Conservation (phyloP, 805 yeast genomes). For the Suhomyces kilbournensis region DNA sequence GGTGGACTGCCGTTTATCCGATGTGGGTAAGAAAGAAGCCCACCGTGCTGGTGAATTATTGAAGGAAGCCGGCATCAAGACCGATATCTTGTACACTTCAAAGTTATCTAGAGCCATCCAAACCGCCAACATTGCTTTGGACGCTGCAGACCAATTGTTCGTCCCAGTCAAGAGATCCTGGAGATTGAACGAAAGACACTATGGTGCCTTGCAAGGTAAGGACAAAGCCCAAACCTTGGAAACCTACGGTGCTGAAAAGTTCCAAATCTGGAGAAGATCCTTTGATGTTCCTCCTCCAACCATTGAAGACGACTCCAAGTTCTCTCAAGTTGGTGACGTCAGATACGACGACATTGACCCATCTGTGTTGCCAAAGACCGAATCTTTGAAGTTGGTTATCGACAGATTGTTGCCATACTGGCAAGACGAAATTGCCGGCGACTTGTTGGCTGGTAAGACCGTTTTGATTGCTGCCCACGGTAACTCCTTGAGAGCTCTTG, state of each 20-base stretch:
- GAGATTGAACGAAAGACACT: constrained; percentile 99
- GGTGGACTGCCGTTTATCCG: constrained; percentile 91
- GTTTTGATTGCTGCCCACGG: constrained; percentile 97
- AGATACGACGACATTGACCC: constrained; percentile 86
- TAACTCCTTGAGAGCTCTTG: constrained; percentile 95
- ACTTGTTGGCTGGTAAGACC: constrained; percentile 81
- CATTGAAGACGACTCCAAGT: constrained; percentile 73
- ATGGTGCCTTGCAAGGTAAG: constrained; percentile 98
- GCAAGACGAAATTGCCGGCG: constrained; percentile 87
- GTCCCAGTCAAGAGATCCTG: constrained; percentile 92
- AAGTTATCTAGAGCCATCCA: constrained; percentile 91
- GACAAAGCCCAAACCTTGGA: constrained; percentile 93
- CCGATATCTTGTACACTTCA: constrained; percentile 89
- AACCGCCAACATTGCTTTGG: constrained; percentile 93
- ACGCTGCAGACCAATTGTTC: constrained; percentile 82
- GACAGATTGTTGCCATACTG: constrained; percentile 96
- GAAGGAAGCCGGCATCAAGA: constrained; percentile 79
- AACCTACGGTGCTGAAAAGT: constrained; percentile 84
- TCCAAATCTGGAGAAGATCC: constrained; percentile 97
- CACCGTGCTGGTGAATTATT: constrained; percentile 88
- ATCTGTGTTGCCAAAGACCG: constrained; percentile 86
- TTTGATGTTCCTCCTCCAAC: constrained; percentile 95
- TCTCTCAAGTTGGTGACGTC: constrained; percentile 79
- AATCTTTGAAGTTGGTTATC: constrained; percentile 89
- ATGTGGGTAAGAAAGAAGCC: constrained; percentile 86